phyloP scores from a whole-genome alignment of 805 yeast genomes.

The Saccharomycopsis guyanensis region DNA sequence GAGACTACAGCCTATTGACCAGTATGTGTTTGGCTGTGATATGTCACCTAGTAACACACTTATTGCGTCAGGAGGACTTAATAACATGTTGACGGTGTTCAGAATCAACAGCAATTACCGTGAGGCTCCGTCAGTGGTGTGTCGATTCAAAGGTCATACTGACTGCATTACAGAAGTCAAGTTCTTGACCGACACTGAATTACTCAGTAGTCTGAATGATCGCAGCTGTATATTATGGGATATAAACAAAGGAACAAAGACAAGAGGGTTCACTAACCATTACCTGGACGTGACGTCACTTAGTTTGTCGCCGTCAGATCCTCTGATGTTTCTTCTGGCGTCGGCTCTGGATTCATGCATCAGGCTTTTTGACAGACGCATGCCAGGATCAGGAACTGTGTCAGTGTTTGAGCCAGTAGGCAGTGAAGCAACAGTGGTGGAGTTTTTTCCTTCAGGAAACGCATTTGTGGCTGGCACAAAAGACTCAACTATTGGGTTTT shows the following conservation, averaged over 20 bases:
- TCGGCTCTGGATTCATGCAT: conserved; percentile 36
- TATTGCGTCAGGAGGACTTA: conserved; percentile 78
- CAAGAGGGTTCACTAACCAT: conserved; percentile 55
- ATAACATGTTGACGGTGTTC: conserved; percentile 70
- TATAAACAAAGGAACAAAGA: conserved; percentile 46
- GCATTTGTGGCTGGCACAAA: conserved; percentile 73
- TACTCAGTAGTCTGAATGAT: conserved; percentile 52
- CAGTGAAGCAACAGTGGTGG: conserved; percentile 56
- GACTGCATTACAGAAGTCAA: conserved; percentile 75
- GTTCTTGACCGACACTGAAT: conserved; percentile 47
- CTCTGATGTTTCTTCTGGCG: conserved; percentile 43
- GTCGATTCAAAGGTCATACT: conserved; percentile 64
- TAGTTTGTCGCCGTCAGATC: conserved; percentile 22
- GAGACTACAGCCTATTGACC: conserved; percentile 48
- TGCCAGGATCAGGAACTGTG: conserved; percentile 33
- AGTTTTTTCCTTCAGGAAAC: conserved; percentile 62
- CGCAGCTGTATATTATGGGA: conserved; percentile 80
- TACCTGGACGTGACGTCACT: conserved; percentile 62
- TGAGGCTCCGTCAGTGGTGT: conserved; percentile 13
- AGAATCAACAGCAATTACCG: conserved; percentile 23
- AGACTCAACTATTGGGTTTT: conserved; percentile 62
- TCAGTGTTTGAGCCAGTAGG: conserved; percentile 48
- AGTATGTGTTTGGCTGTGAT: conserved; percentile 74
- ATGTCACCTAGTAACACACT: conserved; percentile 56
- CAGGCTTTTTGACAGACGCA: conserved; percentile 58